Conservation (phyloP, 2,329 filamentous ascomycete species). For the Neofusicoccum umdonicola region DNA sequence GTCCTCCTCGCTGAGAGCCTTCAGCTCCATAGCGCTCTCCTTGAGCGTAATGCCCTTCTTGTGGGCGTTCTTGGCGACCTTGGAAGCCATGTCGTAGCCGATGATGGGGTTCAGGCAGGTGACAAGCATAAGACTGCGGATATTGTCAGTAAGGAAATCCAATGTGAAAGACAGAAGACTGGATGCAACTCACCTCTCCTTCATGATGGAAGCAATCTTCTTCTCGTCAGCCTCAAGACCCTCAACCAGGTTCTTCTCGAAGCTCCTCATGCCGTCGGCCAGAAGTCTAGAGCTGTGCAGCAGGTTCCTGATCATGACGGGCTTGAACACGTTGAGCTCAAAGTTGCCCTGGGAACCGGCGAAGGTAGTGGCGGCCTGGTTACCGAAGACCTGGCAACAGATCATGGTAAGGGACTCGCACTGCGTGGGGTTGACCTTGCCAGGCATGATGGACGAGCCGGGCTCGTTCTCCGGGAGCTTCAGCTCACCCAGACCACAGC, state of each 20-base stretch:
- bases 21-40: slow-evolving; percentile 87
- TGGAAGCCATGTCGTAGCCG: slow-evolving; percentile 94
- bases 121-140: slow-evolving; percentile 83
- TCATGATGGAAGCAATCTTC: slow-evolving; percentile 84
- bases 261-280: slow-evolving; percentile 88
- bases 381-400: slow-evolving; percentile 96
- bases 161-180: neutral
- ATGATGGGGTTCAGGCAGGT: slow-evolving; percentile 98
- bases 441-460: slow-evolving; percentile 97
- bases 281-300: slow-evolving; percentile 88
- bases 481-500: slow-evolving; percentile 92
- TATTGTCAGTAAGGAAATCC: slow-evolving; percentile 22
- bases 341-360: slow-evolving; percentile 98
- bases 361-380: slow-evolving; percentile 89
- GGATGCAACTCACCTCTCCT: slow-evolving; percentile 72
- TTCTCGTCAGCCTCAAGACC: slow-evolving; percentile 92
- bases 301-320: slow-evolving; percentile 90
- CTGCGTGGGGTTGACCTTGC: slow-evolving; percentile 99
- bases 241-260: slow-evolving; percentile 87
- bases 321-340: slow-evolving; percentile 98
- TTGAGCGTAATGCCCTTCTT: slow-evolving; percentile 96
- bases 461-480: slow-evolving; percentile 96
- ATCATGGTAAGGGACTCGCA: slow-evolving; percentile 98
- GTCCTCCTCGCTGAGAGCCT: slow-evolving; percentile 82
- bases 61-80: slow-evolving; percentile 97